phyloP scores from a whole-genome alignment of 116 monocot genomes.

The Papilionanthe hybrid region DNA sequence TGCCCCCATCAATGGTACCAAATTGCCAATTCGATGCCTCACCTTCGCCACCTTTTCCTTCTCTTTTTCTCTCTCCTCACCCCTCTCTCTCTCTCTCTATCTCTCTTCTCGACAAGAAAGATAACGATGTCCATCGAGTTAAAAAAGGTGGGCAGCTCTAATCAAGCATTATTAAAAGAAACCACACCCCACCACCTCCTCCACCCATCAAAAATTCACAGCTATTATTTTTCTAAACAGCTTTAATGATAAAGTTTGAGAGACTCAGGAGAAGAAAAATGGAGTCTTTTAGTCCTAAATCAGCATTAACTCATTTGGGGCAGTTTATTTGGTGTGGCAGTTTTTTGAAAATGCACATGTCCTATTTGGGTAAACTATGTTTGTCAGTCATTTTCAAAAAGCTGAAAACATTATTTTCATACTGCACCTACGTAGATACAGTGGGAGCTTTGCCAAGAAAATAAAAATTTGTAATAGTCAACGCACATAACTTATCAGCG shows the following conservation, averaged over 20 bases:
- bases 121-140: slow-evolving; percentile 9
- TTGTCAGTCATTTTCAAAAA: no score
- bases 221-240: neutral
- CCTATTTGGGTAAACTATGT: no score
- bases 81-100: neutral
- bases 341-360: no score
- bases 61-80: neutral
- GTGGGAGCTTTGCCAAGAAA: no score
- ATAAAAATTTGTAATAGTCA: no score
- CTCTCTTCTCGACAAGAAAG: slow-evolving; percentile 7
- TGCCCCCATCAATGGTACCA: slow-evolving; percentile 8
- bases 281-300: neutral
- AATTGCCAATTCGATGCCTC: neutral
- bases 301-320: no score
- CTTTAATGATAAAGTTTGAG: neutral
- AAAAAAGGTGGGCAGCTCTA: slow-evolving; percentile 13
- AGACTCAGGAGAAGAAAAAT: neutral
- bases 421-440: no score
- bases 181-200: slow-evolving; percentile 7
- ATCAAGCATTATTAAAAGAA: slow-evolving; percentile 8
- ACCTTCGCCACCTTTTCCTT: neutral
- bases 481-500: no score
- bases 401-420: no score
- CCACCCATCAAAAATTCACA: neutral
- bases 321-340: no score